Percentiles rank a stretch among this genome's conserved stretches.
Evolutionary conservation across 2,329 filamentous ascomycete genomes (phyloP).

Genomic region (Colletotrichum incanum): DNA sequence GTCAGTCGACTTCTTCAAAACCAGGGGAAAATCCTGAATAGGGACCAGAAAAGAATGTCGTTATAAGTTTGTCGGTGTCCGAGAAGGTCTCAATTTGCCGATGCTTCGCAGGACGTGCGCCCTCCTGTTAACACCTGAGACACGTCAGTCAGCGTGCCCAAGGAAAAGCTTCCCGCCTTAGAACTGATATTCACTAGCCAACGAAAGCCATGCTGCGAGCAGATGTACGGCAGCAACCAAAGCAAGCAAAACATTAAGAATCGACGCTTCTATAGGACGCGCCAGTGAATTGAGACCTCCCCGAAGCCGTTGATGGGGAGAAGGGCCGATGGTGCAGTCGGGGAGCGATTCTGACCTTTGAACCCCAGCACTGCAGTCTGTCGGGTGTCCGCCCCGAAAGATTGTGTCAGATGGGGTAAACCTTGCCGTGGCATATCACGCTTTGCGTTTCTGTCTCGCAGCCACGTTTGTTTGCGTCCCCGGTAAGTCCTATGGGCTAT

Average conservation of each 20-base stretch:
- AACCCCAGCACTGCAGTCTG: neutral
- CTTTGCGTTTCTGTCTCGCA: slow-evolving; percentile 1
- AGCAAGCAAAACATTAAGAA: neutral
- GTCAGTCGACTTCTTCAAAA: neutral
- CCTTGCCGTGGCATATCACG: slow-evolving; percentile 8
- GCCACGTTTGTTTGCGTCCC: neutral
- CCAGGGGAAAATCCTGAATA: no score
- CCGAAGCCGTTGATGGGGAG: slow-evolving; percentile 1
- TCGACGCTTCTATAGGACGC: neutral
- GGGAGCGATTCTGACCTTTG: slow-evolving; percentile 18
- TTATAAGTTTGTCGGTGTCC: neutral
- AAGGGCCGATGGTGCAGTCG: slow-evolving; percentile 3
- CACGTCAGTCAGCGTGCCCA: neutral
- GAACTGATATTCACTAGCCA: neutral
- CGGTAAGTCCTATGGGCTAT: neutral
- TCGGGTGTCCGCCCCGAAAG: neutral
- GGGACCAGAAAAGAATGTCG: neutral
- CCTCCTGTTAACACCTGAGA: neutral
- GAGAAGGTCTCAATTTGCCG: neutral
- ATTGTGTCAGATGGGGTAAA: neutral
- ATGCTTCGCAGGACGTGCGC: neutral
- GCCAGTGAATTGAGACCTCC: neutral
- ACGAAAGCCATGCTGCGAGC: neutral
- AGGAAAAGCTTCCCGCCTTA: neutral
- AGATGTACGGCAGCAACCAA: neutral